Base-by-base conservation (phyloP, 2,329 filamentous ascomycete species). In the Cephalotrichum gorgonifer region DNA sequence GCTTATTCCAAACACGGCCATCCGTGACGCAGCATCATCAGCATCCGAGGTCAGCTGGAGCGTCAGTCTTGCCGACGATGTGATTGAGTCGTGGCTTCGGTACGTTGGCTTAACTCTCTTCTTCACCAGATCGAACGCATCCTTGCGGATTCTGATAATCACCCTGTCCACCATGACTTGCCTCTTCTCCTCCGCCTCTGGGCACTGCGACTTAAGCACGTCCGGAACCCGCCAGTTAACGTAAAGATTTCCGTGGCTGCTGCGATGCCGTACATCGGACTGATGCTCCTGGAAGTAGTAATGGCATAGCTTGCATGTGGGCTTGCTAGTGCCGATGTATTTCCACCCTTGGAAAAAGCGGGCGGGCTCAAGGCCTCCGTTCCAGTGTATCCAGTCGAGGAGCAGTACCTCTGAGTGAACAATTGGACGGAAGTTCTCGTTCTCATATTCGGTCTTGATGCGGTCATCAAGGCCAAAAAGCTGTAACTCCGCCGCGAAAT, bases 261-360 rank as follows among this genome's bases (percentile, higher is more conserved):
- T 28, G 0, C 68, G 58, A 1, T 63, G 59, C 2, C 54, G 45
- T 2, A 68, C 57, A 0, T 55, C 50, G 2, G 56, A 50, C 0
- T 54, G 53, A 30, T 62, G 59, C 0, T 54, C 53, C 1, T 48
- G 44, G 17, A 71, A 66, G 46, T 67, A 71, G 44, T 63, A 61
- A 3, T 54, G 33, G 26, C 68, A 71, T 1, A 71, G 57, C 1
- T 60, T 58, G 30, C 68, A 71, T 0, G 66, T 62, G 0, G 66
- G 66, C 52, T 71, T 71, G 54, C 66, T 68, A 23, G 56, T 57
- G 1, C 66, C 68, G n/a, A 71, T 66, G 49, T 69, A 70, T 12
- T 53, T 56, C 49, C 56, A 61, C 9, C 54, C 51, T 0, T 51
- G 38, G 50, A 64, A 70, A 55, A 66, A 70, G 0, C 33, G 31